Evolutionary conservation across 2,329 filamentous ascomycete species (phyloP).

Genomic region (Hypoxylon sp.): DNA sequence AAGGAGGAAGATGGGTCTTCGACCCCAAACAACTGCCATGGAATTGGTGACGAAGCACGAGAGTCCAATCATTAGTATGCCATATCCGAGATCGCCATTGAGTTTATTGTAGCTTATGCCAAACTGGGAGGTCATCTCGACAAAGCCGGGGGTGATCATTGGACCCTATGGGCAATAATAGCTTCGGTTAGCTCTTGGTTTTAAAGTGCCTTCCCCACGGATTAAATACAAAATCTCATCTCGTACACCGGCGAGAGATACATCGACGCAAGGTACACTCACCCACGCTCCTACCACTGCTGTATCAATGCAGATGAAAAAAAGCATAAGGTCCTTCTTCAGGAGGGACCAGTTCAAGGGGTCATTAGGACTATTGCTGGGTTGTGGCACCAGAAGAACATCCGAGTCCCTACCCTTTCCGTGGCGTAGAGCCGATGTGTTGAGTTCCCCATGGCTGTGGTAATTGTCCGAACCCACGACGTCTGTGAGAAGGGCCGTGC

Average conservation of each 20-base stretch:
- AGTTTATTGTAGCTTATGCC: constrained; percentile 54
- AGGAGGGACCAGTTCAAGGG: constrained; percentile 61
- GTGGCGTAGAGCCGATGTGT: constrained; percentile 43
- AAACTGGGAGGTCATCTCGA: constrained; percentile 52
- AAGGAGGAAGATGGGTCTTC: constrained; percentile 55
- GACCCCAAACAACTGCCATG: constrained; percentile 52
- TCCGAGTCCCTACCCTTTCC: constrained; percentile 53
- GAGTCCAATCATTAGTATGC: constrained; percentile 54
- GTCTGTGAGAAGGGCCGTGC: constrained; percentile 50
- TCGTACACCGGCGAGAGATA: background rate
- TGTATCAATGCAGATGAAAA: constrained; percentile 57
- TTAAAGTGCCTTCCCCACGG: background rate
- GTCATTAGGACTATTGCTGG: constrained; percentile 58
- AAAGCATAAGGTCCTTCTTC: constrained; percentile 59
- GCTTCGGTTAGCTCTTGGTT: constrained; percentile 1
- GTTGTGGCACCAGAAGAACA: constrained; percentile 63
- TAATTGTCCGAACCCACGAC: constrained; percentile 52
- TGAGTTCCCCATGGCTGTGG: constrained; percentile 47
- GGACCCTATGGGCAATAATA: constrained; percentile 47
- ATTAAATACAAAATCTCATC: background rate
- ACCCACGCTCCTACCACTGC: constrained; percentile 54
- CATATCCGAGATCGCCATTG: constrained; percentile 55
- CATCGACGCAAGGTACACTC: constrained; percentile 4
- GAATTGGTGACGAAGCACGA: constrained; percentile 54
- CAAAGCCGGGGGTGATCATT: constrained; percentile 57